Base-by-base conservation (phyloP, 345 rosid species). In the Eucalyptus erythrocorys region DNA sequence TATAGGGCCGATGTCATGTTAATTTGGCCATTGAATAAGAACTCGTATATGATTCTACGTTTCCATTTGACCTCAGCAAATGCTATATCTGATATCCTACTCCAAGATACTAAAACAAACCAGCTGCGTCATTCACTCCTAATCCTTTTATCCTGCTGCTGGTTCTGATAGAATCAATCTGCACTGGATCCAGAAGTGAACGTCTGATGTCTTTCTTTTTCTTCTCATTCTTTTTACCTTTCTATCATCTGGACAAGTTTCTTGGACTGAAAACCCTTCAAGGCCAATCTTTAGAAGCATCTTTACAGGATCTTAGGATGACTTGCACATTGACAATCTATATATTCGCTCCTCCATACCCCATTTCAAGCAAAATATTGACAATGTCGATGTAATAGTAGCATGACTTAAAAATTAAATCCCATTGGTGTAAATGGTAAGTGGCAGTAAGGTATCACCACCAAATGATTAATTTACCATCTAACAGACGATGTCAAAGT, bases 401-500 rank as follows among this genome's bases (percentile, higher is more conserved):
- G 19, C 19, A 13, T 30, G 14, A 13, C 71, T 30, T 9, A 1
- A 61, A 61, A 61, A 13, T 30, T 61, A 61, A 61, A 27, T 30
- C 71, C 4, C 71, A 30, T 27, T 1, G 34, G 1, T 61, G 71
- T 30, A 61, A 61, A 61, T 61, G 71, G 5, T 30, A 61, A 30
- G 17, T 61, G 13, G 1, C 1, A 4, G 71, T 0, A 61, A 61
- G 71, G 15, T 61, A 61, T 61, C 71, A 13, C 49, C 49, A 48
- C 71, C 71, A 0, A 30, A 19, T 30, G 2, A 30, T 61, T 30
- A 6, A 61, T 61, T 61, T 61, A 30, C 71, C 71, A 61, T 61
- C 2, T 61, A 1, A 61, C 3, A 0, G 3, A 30, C 1, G 37
- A 13, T 4, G 2, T 61, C 71, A 61, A 61, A 30, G 19, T 30